phyloP scores from a whole-genome alignment of 73 alveolate species.

The Symbiodinium pilosum region DNA sequence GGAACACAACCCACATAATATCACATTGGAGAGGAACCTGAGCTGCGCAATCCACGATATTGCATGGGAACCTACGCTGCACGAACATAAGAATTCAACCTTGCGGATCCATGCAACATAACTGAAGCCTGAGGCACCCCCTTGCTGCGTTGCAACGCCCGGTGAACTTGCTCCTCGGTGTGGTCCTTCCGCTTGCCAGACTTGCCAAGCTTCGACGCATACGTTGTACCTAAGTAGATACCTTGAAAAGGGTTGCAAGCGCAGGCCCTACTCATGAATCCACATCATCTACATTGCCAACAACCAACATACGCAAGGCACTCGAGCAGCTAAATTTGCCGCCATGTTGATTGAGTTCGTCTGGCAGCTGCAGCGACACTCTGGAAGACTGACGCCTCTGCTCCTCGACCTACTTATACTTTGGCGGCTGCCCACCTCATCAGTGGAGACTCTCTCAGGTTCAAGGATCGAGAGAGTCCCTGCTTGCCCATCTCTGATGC shows the following conservation, averaged over 20 bases:
- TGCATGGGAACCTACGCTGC: neutral
- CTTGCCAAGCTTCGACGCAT: neutral
- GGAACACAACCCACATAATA: neutral
- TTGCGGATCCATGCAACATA: too few relatives aligned
- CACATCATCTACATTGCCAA: too few relatives aligned
- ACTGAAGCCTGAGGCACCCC: neutral
- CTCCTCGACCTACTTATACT: neutral
- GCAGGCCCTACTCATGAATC: too few relatives aligned
- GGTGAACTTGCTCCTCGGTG: neutral
- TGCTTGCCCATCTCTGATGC: too few relatives aligned
- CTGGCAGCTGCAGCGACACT: neutral
- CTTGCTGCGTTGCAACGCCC: neutral
- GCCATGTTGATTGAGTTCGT: neutral
- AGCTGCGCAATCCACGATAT: neutral
- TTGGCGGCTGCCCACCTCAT: neutral
- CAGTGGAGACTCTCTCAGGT: neutral
- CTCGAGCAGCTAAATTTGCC: neutral
- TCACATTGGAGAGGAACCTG: neutral
- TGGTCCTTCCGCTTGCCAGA: neutral
- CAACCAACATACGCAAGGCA: neutral
- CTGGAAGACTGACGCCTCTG: neutral
- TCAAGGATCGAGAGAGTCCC: too few relatives aligned
- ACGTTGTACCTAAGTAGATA: neutral
- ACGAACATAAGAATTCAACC: too few relatives aligned
- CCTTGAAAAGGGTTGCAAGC: too few relatives aligned